Conservation (phyloP, 208 protist genomes). For the Angomonas desouzai region DNA sequence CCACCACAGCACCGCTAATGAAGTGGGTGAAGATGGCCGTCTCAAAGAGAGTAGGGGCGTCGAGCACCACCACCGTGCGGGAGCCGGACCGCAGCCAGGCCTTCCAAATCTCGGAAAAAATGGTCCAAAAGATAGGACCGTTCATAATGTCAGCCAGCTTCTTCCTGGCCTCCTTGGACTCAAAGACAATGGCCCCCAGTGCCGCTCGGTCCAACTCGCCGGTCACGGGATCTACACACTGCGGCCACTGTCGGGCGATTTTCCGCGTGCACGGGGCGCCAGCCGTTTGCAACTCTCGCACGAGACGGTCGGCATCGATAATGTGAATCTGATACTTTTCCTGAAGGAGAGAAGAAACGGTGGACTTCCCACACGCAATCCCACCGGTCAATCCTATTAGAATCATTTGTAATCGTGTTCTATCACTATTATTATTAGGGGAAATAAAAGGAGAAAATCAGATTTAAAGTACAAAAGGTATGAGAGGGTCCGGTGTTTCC, state of each 20-base stretch:
- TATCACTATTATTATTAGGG: too few relatives aligned
- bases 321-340: conserved; percentile 55
- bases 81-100: conserved; percentile 48
- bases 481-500: too few relatives aligned
- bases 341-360: conserved; percentile 52
- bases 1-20: conserved; percentile 60
- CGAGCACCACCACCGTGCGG: conserved; percentile 65
- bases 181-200: conserved; percentile 77
- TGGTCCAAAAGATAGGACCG: conserved; percentile 63
- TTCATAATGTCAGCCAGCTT: conserved; percentile 77
- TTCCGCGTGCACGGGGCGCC: conserved; percentile 44
- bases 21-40: conserved; percentile 75
- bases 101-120: conserved; percentile 42
- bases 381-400: conserved; percentile 90
- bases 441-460: too few relatives aligned
- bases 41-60: conserved; percentile 86
- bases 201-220: conserved; percentile 60
- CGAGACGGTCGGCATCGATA: conserved; percentile 79
- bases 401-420: too few relatives aligned
- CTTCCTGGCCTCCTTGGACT: conserved; percentile 42
- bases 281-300: conserved; percentile 71
- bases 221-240: conserved; percentile 52
- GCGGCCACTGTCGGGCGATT: conserved; percentile 69
- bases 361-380: conserved; percentile 91
- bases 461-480: too few relatives aligned